Conservation (phyloP, 2,329 filamentous ascomycete species). For the Calonectria pteridis region DNA sequence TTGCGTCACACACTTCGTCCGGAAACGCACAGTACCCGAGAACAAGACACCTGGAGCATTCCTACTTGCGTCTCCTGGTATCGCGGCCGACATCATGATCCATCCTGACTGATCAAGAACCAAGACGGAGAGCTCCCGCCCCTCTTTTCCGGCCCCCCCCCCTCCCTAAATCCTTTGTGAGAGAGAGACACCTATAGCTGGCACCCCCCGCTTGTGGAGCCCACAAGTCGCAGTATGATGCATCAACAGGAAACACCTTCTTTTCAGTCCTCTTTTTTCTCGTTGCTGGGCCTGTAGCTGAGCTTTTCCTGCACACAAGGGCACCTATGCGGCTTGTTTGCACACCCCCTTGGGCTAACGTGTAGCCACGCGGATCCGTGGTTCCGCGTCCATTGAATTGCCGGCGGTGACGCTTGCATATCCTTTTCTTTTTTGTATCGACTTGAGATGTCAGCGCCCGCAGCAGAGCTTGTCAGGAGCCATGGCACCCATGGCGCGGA, state of each 20-base stretch:
- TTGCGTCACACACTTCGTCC: neutral
- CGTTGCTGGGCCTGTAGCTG: neutral
- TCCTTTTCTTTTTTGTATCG: neutral
- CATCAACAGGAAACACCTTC: slow-evolving; percentile 7
- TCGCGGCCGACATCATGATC: slow-evolving; percentile 3
- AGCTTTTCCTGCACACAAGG: neutral
- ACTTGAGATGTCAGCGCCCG: neutral
- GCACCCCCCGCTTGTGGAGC: slow-evolving; percentile 16
- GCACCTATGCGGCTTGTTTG: neutral
- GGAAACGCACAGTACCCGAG: neutral
- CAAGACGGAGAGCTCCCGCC: slow-evolving; percentile 9
- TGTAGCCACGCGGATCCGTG: neutral
- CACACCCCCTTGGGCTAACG: neutral
- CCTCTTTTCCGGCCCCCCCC: neutral
- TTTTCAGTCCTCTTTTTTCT: neutral
- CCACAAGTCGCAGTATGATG: neutral
- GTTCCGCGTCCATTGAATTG: neutral
- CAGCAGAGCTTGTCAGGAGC: neutral
- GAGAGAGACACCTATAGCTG: neutral
- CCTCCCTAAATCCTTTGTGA: neutral
- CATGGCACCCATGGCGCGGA: neutral
- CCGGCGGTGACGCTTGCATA: slow-evolving; percentile 23
- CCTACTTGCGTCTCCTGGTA: neutral
- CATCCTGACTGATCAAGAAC: neutral
- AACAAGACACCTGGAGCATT: slow-evolving; percentile 4